Percentiles rank a stretch among this genome's conserved stretches.
Evolutionary conservation across 352 stramenopile species (phyloP).

Genomic region (Lagenidium giganteum): DNA sequence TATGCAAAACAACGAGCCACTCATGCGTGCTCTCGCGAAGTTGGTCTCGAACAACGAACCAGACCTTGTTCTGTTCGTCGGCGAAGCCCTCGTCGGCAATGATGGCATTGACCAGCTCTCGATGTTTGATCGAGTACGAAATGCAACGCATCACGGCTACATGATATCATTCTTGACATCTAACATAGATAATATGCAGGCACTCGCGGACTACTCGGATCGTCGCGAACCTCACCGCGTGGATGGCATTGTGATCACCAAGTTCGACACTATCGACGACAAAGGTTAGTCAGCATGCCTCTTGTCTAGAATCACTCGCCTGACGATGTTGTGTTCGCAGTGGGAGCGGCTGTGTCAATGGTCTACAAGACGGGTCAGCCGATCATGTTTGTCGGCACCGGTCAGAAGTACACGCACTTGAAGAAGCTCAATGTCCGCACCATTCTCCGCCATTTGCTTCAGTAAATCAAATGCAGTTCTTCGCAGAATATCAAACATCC

Average conservation of each 20-base stretch:
- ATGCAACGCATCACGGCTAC: too few species aligned
- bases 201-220: constrained; percentile 87
- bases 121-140: constrained; percentile 91
- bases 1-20: constrained; percentile 99
- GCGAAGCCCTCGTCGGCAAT: constrained; percentile 98
- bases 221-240: constrained; percentile 87
- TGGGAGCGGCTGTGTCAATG: constrained; percentile 99
- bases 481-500: too few species aligned
- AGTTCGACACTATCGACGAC: constrained; percentile 99
- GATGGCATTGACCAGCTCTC: constrained; percentile 98
- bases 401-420: constrained; percentile 99
- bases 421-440: constrained; percentile 96
- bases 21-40: constrained; percentile 98
- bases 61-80: constrained; percentile 98
- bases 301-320: not conserved
- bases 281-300: constrained; percentile 77
- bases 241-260: constrained; percentile 99
- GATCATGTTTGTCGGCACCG: constrained; percentile 98
- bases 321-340: constrained; percentile 27
- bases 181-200: too few species aligned
- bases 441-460: constrained; percentile 94
- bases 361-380: constrained; percentile 98
- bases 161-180: too few species aligned
- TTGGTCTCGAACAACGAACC: constrained; percentile 96
- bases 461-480: constrained; percentile 41